These are phyloP conservation scores for Colletotrichum tabaci DNA, from an alignment of 2,329 filamentous ascomycete genomes.

Conservation along the genomic window DNA sequence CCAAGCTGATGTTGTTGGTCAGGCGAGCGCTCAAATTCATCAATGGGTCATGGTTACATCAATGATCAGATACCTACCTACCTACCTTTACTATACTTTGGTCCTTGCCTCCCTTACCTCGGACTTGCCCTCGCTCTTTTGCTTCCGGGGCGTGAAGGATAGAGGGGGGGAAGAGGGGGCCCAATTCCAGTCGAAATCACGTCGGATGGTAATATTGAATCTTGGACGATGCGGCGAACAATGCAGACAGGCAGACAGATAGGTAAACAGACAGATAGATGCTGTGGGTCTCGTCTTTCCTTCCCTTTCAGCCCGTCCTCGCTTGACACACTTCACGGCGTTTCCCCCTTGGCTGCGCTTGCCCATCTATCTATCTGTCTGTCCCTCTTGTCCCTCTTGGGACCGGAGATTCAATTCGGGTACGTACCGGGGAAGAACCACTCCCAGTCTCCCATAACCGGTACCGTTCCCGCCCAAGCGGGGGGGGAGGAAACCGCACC, in stretches of 20 bases:
- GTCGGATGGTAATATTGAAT: slow-evolving; percentile 8
- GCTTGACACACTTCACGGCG: background rate
- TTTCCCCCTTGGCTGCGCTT: background rate
- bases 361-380: slow-evolving; percentile 1
- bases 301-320: background rate
- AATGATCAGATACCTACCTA: background rate
- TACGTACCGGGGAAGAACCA: slow-evolving; percentile 12
- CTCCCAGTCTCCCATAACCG: background rate
- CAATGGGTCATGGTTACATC: slow-evolving; percentile 2
- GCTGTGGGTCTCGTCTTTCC: background rate
- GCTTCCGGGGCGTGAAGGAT: background rate
- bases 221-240: background rate
- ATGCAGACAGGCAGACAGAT: background rate
- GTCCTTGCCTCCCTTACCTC: background rate
- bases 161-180: no score
- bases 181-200: slow-evolving; percentile 5
- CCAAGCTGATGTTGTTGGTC: background rate
- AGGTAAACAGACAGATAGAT: background rate
- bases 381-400: background rate
- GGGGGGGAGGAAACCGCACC: slow-evolving; percentile 7
- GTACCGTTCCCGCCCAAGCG: slow-evolving; percentile 11
- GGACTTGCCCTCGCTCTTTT: background rate
- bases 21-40: slow-evolving; percentile 4
- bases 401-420: slow-evolving; percentile 9
- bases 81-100: no score